Evolutionary conservation across 177 flowering plant species (phyloP), one percentile per base, ranked within the genome.

Genomic region (Vitis hybrid): DNA sequence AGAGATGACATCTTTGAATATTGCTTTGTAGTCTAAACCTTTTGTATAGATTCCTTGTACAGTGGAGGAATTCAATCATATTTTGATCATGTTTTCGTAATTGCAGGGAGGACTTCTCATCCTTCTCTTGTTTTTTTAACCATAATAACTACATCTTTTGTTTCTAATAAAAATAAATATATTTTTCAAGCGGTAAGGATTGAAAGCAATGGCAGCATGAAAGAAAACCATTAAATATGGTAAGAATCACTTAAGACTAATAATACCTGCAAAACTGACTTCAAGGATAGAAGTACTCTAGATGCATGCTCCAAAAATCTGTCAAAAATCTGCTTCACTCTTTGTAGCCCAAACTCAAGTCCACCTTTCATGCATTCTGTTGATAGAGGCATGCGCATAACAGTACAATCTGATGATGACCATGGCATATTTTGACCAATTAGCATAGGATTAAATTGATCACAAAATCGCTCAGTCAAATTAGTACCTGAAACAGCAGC

Each of bases 351-450:
- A 75, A 66, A 49, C 51, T 86, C 93, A 69, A 78, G 72, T 66
- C 89, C 96, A 77, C 85, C 85, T 76, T 80, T 78, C 86, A 89
- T 78, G 80, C 77, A 87, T 65, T 84, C 86, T 55, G 90, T 75
- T 73, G 96, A 88, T 52, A 95, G 78, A 70, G 99, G 98, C 98
- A 95, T 87, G 72, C 99, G 94, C 58, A 95, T 84, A 66, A 95
- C 64, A 14, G 94, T 92, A 29, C 88, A 85, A 74, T 90, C 86
- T 45, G 80, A 70, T 58, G 83, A 76, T 51, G 86, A 79, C 87
- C 91, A 89, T 22, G 87, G 75, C 81, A 79, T 75, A 60, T 78
- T 81, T 66, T 82, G 85, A 70, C 77, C 84, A 75, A 88, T 79
- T 63, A 93, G 75, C 96, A 95, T 80, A 60, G 99, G 94, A 74